Base-by-base conservation (phyloP, 805 yeast genomes). In the Vanderwaltozyma polyspora region DNA sequence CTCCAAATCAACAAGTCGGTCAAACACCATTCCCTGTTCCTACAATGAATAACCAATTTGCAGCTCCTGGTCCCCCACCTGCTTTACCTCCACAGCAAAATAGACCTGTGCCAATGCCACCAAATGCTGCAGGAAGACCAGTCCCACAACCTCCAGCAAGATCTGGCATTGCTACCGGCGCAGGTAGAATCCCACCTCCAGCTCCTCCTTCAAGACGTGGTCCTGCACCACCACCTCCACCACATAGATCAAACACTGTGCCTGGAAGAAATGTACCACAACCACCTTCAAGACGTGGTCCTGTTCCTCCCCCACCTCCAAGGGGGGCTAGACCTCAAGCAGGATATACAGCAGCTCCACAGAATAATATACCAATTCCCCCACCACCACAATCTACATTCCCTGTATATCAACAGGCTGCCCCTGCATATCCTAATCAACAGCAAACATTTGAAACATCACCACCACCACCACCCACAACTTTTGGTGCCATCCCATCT, bases 171-270 rank as follows among this genome's bases (percentile, higher is more conserved):
- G 34, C 39, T 11, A 34, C 48, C 25, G 40, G 35, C 7, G 34
- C 43, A 14, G 35, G 37, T 15, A 33, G 38, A 35, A 19, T 33
- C 28, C 26, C 35, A 21, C 34, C 35, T 6, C 31, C 29, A 4
- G 40, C 42, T 3, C 57, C 58, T 12, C 57, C 58, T 2, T 45
- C 57, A 28, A 49, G 55, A 27, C 45, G 57, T 16, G 52, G 57
- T 5, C 51, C 56, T 7, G 55, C 52, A 9, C 60, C 59, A 16
- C 51, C 54, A n/a, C 48, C 49, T 5, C 53, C 49, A 9, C 55
- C 53, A 29, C 43, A 39, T 31, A 34, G 44, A 37, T 39, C 30
- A n/a, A 33, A 39, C 17, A 36, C 50, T 3, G 26, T 49, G 10
- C 17, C 52, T 9, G 30, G 53, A 4, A 29, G 56, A 15, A 42